A percentile compares a stretch with the other conserved stretches of the same genome.
phyloP scores from a whole-genome alignment of 495 filamentous ascomycete genomes.

The Penicillium fimorum region DNA sequence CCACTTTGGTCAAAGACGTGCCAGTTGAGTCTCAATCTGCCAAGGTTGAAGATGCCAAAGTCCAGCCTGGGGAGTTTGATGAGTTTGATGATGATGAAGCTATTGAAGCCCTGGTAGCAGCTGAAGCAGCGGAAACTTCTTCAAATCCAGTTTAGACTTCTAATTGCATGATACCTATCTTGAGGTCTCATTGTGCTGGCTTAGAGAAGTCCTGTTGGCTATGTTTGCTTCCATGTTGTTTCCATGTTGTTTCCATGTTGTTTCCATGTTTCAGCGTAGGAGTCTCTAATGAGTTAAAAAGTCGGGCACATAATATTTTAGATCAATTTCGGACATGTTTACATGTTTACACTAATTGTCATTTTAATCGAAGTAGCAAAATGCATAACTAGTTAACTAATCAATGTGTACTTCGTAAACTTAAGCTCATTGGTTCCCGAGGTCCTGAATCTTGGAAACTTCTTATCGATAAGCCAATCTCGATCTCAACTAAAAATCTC shows the following conservation, averaged over 20 bases:
- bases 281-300: background rate
- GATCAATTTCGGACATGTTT: background rate
- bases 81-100: slow-evolving; percentile 45
- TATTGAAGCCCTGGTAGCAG: slow-evolving; percentile 40
- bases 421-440: background rate
- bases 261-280: background rate
- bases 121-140: slow-evolving; percentile 17
- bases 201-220: background rate
- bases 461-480: slow-evolving; percentile 22
- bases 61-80: slow-evolving; percentile 20
- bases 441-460: background rate
- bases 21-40: slow-evolving; percentile 7
- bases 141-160: slow-evolving; percentile 1
- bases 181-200: background rate
- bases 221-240: background rate
- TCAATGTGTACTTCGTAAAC: no score
- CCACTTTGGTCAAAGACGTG: slow-evolving; percentile 10
- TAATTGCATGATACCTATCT: background rate
- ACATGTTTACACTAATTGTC: background rate
- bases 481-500: background rate
- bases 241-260: background rate
- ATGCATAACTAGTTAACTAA: background rate
- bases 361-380: background rate
- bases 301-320: background rate
- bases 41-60: slow-evolving; percentile 8